Percentiles rank a stretch among this genome's conserved stretches.
Evolutionary conservation across 2,329 filamentous ascomycete species (phyloP).

Genomic region (Xylariaceae sp.): DNA sequence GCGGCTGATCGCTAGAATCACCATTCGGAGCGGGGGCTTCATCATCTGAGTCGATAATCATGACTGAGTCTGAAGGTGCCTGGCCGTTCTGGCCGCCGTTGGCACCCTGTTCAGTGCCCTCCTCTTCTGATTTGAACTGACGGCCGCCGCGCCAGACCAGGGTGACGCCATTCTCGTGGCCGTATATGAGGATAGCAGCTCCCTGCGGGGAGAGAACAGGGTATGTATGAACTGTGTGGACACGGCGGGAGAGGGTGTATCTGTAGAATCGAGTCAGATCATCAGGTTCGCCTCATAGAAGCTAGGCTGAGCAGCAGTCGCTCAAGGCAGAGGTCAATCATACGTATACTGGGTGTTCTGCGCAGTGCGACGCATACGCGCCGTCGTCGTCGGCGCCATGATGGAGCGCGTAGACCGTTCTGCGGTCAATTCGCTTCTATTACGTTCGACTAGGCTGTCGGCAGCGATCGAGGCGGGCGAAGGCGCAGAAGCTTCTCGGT

Average conservation of each 20-base stretch:
- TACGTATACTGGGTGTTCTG: constrained; percentile 37
- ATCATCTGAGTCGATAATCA: constrained; percentile 61
- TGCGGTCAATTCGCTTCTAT: neutral
- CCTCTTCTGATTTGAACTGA: constrained; percentile 46
- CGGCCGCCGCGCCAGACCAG: constrained; percentile 59
- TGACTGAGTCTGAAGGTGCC: constrained; percentile 46
- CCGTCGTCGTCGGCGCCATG: constrained; percentile 29
- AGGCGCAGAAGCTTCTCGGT: neutral
- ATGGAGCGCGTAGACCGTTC: neutral
- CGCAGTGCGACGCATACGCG: constrained; percentile 34
- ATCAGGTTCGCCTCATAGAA: neutral
- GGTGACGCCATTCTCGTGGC: constrained; percentile 58
- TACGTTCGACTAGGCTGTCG: neutral
- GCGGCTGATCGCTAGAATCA: constrained; percentile 47
- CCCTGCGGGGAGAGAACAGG: constrained; percentile 59
- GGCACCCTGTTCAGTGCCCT: constrained; percentile 27
- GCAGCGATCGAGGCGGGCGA: neutral
- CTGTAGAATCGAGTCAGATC: constrained; percentile 34
- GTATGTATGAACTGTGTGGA: constrained; percentile 57
- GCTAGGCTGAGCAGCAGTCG: neutral
- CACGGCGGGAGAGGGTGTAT: constrained; percentile 53
- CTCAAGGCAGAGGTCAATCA: constrained; percentile 7
- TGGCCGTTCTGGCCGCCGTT: constrained; percentile 49
- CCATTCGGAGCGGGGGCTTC: constrained; percentile 38
- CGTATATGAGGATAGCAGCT: constrained; percentile 58